A percentile compares a stretch with the other conserved stretches of the same genome.
Evolutionary conservation across 768 basidiomycete species (phyloP).

Genomic region (Coprinopsis sp.): DNA sequence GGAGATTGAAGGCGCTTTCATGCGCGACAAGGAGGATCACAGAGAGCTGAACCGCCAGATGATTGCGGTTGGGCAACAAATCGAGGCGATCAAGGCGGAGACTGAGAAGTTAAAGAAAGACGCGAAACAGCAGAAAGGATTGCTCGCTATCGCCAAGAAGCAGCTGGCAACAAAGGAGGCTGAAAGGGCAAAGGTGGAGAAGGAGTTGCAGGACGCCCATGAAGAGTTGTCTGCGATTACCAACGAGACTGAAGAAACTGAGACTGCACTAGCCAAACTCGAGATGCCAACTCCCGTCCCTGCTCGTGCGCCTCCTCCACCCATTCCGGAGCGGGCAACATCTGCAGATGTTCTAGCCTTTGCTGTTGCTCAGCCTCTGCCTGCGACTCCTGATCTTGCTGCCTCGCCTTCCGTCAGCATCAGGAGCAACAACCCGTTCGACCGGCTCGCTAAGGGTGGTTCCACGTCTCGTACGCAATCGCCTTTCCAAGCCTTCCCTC

Average conservation of each 20-base stretch:
- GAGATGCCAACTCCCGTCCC: slow-evolving; percentile 16
- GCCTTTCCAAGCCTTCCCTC: slow-evolving; percentile 50
- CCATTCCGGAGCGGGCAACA: slow-evolving; percentile 24
- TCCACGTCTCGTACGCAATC: slow-evolving; percentile 50
- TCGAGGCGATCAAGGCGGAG: slow-evolving; percentile 62
- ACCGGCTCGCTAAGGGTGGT: slow-evolving; percentile 52
- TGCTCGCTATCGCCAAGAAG: slow-evolving; percentile 92
- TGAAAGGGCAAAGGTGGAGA: slow-evolving; percentile 63
- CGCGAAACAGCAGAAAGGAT: slow-evolving; percentile 92
- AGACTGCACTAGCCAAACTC: slow-evolving; percentile 40
- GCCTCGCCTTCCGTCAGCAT: slow-evolving; percentile 41
- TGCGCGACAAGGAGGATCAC: slow-evolving; percentile 93
- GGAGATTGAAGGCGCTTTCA: slow-evolving; percentile 80
- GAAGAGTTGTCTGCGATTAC: slow-evolving; percentile 47
- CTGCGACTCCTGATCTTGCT: slow-evolving; percentile 59
- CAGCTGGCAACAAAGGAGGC: slow-evolving; percentile 83
- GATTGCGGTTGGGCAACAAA: slow-evolving; percentile 73
- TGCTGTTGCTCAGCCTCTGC: slow-evolving; percentile 71
- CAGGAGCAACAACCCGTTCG: slow-evolving; percentile 93
- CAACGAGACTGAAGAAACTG: slow-evolving; percentile 52
- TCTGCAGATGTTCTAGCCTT: slow-evolving; percentile 49
- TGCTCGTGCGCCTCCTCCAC: slow-evolving; percentile 10
- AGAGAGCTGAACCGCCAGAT: slow-evolving; percentile 81
- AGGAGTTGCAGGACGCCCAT: slow-evolving; percentile 66
- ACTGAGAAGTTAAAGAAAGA: slow-evolving; percentile 91